Base-by-base conservation (phyloP, 371 early-diverging fungal genomes). In the Mortierella sp. region DNA sequence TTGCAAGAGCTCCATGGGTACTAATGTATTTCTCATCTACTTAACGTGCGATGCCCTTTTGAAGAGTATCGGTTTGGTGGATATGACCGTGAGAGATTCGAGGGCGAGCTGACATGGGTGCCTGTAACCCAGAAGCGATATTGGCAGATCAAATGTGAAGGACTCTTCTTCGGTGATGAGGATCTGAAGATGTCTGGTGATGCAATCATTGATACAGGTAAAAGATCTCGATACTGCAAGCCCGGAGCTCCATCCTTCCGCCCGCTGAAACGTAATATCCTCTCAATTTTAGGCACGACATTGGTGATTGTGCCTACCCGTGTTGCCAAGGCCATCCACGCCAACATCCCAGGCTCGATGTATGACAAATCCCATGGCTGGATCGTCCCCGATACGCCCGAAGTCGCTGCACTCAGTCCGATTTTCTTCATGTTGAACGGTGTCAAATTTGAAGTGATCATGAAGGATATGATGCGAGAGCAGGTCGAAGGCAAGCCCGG, bases 181-280 rank as follows among this genome's bases (percentile, higher is more conserved):
- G 70, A 80, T 21, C 54, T 82, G 23, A 19, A 54, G n/a, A 19
- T 48, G 41, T 54, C 41, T 9, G 55, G 79, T n/a, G 62, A 72
- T 31, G 79, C 80, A 50, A 80, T 85, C 52, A 64, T 86, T 11
- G 87, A 86, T 34, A 85, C 87, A 12, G 87, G 87, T 52, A 85
- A 73, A 34, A 68, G 75, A 3, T 15, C 19, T 12, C n/a, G 15
- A n/a, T n/a, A n/a, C n/a, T n/a, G n/a, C n/a, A n/a, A n/a, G n/a
- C n/a, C n/a, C n/a, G n/a, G n/a, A n/a, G n/a, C n/a, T n/a, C n/a
- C n/a, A n/a, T n/a, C n/a, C n/a, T n/a, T n/a, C n/a, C n/a, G n/a
- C n/a, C n/a, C n/a, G n/a, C n/a, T n/a, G n/a, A n/a, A n/a, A n/a
- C n/a, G n/a, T n/a, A n/a, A n/a, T n/a, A n/a, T 14, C 11, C 56